Base-by-base conservation (phyloP, 352 stramenopile genomes). In the Plasmopara muralis region DNA sequence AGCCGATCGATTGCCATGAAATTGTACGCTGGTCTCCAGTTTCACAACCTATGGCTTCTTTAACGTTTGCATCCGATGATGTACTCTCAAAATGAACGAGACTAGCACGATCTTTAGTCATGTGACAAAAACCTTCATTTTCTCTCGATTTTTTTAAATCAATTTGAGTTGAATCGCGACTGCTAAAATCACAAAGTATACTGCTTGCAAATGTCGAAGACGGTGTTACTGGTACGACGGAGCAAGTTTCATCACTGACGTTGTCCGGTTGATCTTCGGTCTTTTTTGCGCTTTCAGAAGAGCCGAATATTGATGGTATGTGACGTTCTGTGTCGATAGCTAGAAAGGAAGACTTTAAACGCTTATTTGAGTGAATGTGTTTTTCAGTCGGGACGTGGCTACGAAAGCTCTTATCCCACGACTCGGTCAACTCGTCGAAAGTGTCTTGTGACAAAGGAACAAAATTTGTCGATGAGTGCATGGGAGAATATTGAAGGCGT, bases 361-460 rank as follows among this genome's bases (percentile, higher is more conserved):
- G 56, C 6, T 69, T 30, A 9, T 66, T 53, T 12, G 56, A 66
- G 30, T 61, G 41, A 42, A 52, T 51, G 29, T 69, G 49, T n/a
- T 55, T 38, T n/a, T 53, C 61, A 12, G 39, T 28, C 16, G 29
- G 48, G 30, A 49, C 37, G 33, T 25, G 48, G 9, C 39, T 42
- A 43, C 45, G 47, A 31, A 57, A 55, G 4, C 48, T 51, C 6
- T 52, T 45, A 13, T 70, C 64, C 60, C 64, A 70, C 18, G 64
- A 72, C 37, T 55, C 52, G 0, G 64, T 72, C 29, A 70, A 55
- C 30, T 67, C 64, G 9, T 67, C 57, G 45, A 73, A 64, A 33
- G 60, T 70, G 20, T 58, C 41, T 6, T 66, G 43, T 37, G 60
- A 64, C 43, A 12, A 53, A 35, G 45, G 57, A 31, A 31, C 35